These are phyloP conservation scores for Colletotrichum sp. DNA, from an alignment of 2,329 filamentous ascomycete species.

Conservation along the genomic window DNA sequence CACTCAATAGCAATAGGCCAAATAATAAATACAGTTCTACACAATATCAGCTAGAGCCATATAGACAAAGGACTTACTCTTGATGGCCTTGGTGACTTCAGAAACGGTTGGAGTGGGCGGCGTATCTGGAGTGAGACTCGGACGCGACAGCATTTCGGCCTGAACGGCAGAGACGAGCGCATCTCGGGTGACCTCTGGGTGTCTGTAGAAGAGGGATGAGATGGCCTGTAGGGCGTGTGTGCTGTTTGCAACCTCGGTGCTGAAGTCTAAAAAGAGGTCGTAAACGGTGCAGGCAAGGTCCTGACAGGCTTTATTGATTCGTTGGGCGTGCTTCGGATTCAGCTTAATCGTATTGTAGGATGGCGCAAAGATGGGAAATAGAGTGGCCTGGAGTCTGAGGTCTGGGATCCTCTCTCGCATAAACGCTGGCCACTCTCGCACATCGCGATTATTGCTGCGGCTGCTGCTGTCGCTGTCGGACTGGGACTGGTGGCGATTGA, in stretches of 20 bases:
- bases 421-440: not conserved
- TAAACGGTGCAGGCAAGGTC: not conserved
- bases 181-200: not conserved
- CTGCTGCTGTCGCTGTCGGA: not conserved
- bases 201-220: not conserved
- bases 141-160: not conserved
- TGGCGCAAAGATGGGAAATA: not conserved
- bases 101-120: not conserved
- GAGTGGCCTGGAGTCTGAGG: not conserved
- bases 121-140: not conserved
- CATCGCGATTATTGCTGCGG: not conserved
- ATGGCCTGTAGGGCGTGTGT: not conserved
- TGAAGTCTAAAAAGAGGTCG: not conserved
- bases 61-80: not conserved
- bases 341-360: not conserved
- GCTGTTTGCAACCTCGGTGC: not conserved
- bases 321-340: not conserved
- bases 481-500: not conserved
- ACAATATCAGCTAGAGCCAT: not conserved
- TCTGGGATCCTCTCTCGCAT: not conserved
- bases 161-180: not conserved
- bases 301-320: not conserved
- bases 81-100: not conserved
- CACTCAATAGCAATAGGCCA: not conserved
- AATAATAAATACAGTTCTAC: not conserved